Percentiles rank a stretch among this genome's conserved stretches.
phyloP scores from a whole-genome alignment of 164 flowering plant species.

The Umbilicus rupestris region DNA sequence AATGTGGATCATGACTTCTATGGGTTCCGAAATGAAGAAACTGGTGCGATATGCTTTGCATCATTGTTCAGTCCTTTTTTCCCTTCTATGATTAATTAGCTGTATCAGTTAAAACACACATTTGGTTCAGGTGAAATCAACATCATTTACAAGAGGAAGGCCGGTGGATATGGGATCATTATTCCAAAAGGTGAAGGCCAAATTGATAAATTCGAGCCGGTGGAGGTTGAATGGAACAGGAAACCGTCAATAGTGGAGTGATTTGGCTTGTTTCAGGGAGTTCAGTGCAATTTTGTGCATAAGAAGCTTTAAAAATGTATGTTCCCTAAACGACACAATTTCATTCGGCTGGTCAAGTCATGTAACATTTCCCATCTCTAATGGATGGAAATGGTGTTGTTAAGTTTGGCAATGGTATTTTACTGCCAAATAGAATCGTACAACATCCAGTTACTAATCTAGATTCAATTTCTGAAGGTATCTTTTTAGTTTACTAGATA shows the following conservation, averaged over 20 bases:
- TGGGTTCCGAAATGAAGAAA: conserved; percentile 83
- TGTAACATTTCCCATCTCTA: background rate
- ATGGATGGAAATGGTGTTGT: background rate
- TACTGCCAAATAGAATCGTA: background rate
- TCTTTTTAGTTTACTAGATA: too few species aligned
- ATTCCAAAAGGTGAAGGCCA: conserved; percentile 67
- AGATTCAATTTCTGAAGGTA: too few species aligned
- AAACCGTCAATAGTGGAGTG: conserved; percentile 36
- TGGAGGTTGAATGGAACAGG: conserved; percentile 25
- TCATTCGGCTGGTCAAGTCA: background rate
- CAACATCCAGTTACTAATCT: too few species aligned
- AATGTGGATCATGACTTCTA: conserved; percentile 84
- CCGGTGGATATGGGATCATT: conserved; percentile 88
- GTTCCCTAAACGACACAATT: background rate
- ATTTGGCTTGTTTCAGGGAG: background rate
- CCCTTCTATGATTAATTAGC: background rate
- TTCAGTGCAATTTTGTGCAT: background rate
- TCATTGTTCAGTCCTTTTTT: background rate
- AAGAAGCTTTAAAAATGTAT: background rate
- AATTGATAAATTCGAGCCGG: conserved; percentile 39
- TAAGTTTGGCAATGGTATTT: background rate
- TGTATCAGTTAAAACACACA: conserved; percentile 6
- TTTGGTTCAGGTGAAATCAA: conserved; percentile 65
- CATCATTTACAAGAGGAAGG: conserved; percentile 74
- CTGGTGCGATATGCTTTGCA: conserved; percentile 34